Evolutionary conservation across 257 asterid genomes (phyloP).

Genomic region (Cordia subcordata): DNA sequence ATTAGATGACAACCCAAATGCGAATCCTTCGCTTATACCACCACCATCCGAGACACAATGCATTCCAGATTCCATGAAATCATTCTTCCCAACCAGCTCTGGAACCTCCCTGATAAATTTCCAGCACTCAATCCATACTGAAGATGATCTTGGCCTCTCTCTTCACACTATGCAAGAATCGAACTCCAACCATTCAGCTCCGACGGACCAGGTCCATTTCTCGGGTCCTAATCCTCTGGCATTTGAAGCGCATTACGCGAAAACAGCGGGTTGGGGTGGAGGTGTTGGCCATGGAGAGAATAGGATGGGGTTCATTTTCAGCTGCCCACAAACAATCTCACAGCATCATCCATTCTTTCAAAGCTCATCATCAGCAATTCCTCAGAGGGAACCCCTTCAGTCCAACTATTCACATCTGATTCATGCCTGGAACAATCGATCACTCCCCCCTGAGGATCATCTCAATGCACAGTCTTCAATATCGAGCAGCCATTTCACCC

Average conservation of each 20-base stretch:
- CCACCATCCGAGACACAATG: constrained; percentile 13
- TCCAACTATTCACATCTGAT: constrained; percentile 26
- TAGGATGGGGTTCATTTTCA: constrained; percentile 26
- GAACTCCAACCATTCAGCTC: constrained; percentile 8
- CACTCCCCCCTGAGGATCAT: constrained; percentile 14
- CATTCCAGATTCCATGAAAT: constrained; percentile 26
- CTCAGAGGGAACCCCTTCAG: constrained; percentile 44
- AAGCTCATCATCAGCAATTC: constrained; percentile 15
- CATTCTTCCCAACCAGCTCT: constrained; percentile 30
- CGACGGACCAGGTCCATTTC: constrained; percentile 5
- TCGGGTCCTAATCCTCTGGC: constrained; percentile 12
- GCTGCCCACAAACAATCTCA: constrained; percentile 13
- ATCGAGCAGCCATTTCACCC: constrained; percentile 22
- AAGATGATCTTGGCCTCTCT: constrained; percentile 50
- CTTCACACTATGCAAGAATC: constrained; percentile 32
- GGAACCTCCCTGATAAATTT: constrained; percentile 18
- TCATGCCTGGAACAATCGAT: constrained; percentile 35
- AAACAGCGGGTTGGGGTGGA: constrained; percentile 28
- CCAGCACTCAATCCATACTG: constrained; percentile 25
- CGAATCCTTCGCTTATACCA: constrained; percentile 14
- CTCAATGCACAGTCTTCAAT: constrained; percentile 18
- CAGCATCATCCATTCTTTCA: constrained; percentile 24
- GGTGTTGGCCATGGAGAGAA: constrained; percentile 10
- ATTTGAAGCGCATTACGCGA: constrained; percentile 25
- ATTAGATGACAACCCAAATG: constrained; percentile 2